Percentiles rank a stretch among this genome's conserved stretches.
phyloP scores from a whole-genome alignment of 2,329 filamentous ascomycete species.

The Fusarium oligoseptatum region DNA sequence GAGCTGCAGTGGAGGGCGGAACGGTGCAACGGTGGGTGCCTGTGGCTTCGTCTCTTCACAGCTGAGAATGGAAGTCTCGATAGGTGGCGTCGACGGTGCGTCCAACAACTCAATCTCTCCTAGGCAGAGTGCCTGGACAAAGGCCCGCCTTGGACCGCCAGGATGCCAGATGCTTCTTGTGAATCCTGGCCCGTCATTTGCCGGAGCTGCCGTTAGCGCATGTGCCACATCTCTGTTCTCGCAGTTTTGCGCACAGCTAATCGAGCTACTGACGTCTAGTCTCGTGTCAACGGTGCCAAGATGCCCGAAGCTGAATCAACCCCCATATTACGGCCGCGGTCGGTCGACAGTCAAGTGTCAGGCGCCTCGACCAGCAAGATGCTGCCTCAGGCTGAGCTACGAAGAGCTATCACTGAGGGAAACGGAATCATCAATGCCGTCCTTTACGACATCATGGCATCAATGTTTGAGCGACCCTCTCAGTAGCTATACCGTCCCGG shows the following conservation, averaged over 20 bases:
- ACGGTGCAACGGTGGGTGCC: slow-evolving; percentile 21
- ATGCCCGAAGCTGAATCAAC: not conserved
- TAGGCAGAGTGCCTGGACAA: not conserved
- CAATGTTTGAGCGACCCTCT: slow-evolving; percentile 1
- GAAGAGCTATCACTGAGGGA: slow-evolving; percentile 16
- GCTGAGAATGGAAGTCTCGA: slow-evolving; percentile 8
- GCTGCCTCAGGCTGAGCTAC: not conserved
- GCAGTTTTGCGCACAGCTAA: slow-evolving; percentile 5
- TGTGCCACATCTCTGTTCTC: slow-evolving; percentile 23
- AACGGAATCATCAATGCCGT: slow-evolving; percentile 9
- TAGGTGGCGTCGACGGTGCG: slow-evolving; percentile 16
- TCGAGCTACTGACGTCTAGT: slow-evolving; percentile 21
- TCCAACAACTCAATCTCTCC: slow-evolving; percentile 6
- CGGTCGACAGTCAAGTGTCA: slow-evolving; percentile 16
- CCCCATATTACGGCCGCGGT: not conserved
- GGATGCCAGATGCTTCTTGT: slow-evolving; percentile 12
- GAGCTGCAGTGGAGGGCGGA: not conserved
- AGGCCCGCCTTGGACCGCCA: not conserved
- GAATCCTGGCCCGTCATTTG: slow-evolving; percentile 21
- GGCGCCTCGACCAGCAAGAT: slow-evolving; percentile 8
- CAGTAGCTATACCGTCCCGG: slow-evolving; percentile 2
- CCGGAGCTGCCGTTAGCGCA: slow-evolving; percentile 25
- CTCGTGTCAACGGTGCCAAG: slow-evolving; percentile 19
- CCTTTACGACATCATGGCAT: slow-evolving; percentile 14
- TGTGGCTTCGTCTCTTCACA: slow-evolving; percentile 27